These are phyloP conservation scores for Pseudonectria buxi DNA, from an alignment of 2,329 filamentous ascomycete species.

Conservation along the genomic window DNA sequence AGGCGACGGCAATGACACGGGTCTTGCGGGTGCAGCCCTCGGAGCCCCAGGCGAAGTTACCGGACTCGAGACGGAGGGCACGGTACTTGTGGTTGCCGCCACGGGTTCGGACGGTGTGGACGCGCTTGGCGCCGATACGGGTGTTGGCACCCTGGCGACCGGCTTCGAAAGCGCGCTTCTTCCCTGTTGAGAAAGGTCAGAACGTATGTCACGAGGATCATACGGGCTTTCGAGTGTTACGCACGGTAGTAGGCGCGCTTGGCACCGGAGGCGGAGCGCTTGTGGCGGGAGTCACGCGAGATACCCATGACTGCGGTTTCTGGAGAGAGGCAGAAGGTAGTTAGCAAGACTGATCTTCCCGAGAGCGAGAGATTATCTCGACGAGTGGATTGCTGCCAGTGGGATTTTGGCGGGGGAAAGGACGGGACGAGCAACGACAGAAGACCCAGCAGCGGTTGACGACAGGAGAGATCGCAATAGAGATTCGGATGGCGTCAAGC, in stretches of 20 bases:
- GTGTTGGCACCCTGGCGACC: constrained; percentile 99
- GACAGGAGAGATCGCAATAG: constrained; percentile 14
- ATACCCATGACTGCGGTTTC: constrained; percentile 94
- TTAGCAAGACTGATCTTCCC: constrained; percentile 12
- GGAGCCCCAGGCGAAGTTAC: constrained; percentile 99
- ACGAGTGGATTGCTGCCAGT: neutral
- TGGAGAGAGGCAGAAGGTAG: constrained; percentile 30
- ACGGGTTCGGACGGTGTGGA: constrained; percentile 94
- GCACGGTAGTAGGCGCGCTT: constrained; percentile 91
- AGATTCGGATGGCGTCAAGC: constrained; percentile 16
- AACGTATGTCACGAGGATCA: constrained; percentile 55
- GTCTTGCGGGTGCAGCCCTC: constrained; percentile 98
- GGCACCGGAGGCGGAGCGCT: constrained; percentile 97
- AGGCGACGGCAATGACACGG: constrained; percentile 96
- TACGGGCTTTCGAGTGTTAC: constrained; percentile 64
- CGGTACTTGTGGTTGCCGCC: constrained; percentile 99
- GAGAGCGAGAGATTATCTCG: neutral
- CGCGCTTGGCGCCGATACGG: constrained; percentile 94
- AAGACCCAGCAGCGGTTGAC: constrained; percentile 18
- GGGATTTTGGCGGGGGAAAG: neutral
- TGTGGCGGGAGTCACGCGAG: constrained; percentile 99
- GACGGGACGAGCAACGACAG: constrained; percentile 4
- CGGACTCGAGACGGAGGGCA: constrained; percentile 94
- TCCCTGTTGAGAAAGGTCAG: constrained; percentile 69
- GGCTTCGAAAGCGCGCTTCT: constrained; percentile 99